Conservation (phyloP, 495 filamentous ascomycete genomes). For the Aspergillus asperescens region DNA sequence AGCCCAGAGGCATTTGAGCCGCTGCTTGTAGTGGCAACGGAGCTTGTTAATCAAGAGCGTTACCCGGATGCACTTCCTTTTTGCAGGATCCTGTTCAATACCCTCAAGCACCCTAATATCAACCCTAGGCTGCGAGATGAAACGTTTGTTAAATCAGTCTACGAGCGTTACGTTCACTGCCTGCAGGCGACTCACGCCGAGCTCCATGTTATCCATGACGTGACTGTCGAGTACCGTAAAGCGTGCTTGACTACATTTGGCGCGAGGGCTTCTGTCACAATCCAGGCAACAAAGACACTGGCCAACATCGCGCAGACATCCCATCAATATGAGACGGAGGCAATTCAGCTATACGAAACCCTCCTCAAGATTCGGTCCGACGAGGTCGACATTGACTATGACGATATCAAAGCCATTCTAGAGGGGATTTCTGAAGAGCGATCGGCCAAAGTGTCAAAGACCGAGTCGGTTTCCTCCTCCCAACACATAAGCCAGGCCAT, state of each 20-base stretch:
- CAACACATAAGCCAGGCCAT: conserved; percentile 28
- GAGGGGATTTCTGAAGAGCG: conserved; percentile 40
- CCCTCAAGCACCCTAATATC: conserved; percentile 28
- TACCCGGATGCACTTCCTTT: conserved; percentile 34
- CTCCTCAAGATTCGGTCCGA: conserved; percentile 30
- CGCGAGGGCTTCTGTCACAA: conserved; percentile 32
- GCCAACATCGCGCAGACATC: conserved; percentile 38
- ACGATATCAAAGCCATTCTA: conserved; percentile 33
- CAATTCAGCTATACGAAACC: conserved; percentile 35
- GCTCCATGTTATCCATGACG: conserved; percentile 29
- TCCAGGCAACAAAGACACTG: conserved; percentile 34
- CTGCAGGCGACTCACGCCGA: conserved; percentile 32
- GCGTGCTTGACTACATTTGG: conserved; percentile 32
- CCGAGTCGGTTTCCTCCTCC: conserved; percentile 28
- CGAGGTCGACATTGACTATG: conserved; percentile 25
- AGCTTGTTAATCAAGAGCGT: conserved; percentile 37
- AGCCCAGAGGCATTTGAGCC: conserved; percentile 36
- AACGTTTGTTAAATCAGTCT: conserved; percentile 30
- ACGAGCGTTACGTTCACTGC: conserved; percentile 33
- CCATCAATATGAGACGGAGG: conserved; percentile 33
- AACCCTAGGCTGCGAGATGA: conserved; percentile 30
- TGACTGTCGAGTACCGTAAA: conserved; percentile 30
- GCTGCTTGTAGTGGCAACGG: conserved; percentile 32
- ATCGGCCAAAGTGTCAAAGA: conserved; percentile 18
- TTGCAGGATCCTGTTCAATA: conserved; percentile 33